These are phyloP conservation scores for Candida taoyuanica DNA, from an alignment of 805 yeast species.

Conservation along the genomic window DNA sequence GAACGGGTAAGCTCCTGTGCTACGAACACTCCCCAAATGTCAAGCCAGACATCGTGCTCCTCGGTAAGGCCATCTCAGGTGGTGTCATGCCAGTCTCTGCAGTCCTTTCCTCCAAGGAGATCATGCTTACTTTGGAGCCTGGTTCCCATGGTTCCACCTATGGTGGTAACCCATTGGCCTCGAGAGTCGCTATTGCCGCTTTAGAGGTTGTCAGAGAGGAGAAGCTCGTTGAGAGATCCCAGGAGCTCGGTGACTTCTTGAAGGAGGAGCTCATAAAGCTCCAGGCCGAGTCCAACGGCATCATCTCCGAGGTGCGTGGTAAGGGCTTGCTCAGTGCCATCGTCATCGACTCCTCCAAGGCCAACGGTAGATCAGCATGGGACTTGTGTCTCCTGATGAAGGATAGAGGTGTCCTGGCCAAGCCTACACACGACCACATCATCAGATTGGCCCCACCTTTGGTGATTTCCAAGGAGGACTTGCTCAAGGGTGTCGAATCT, in stretches of 20 bases:
- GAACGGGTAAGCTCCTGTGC: constrained; percentile 93
- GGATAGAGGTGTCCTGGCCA: constrained; percentile 84
- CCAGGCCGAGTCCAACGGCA: constrained; percentile 48
- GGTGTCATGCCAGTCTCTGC: constrained; percentile 93
- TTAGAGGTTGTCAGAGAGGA: constrained; percentile 87
- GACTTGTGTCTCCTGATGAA: constrained; percentile 89
- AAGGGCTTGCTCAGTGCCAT: constrained; percentile 85
- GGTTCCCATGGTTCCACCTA: constrained; percentile 98
- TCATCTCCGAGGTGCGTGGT: constrained; percentile 53
- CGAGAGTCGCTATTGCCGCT: constrained; percentile 91
- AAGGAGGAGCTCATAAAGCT: constrained; percentile 52
- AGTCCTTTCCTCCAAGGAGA: constrained; percentile 82
- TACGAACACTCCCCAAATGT: constrained; percentile 76
- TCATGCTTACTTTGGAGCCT: constrained; percentile 85
- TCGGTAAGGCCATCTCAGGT: constrained; percentile 95
- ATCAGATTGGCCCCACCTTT: constrained; percentile 96
- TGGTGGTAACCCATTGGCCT: constrained; percentile 96
- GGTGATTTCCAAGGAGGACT: constrained; percentile 83
- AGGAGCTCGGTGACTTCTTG: constrained; percentile 64
- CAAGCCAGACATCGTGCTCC: constrained; percentile 82
- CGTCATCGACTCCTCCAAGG: constrained; percentile 78
- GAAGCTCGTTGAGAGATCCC: constrained; percentile 74
- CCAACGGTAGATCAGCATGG: constrained; percentile 94
- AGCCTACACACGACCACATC: constrained; percentile 94
- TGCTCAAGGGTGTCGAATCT: constrained; percentile 72